Percentiles rank a stretch among this genome's conserved stretches.
phyloP scores from a whole-genome alignment of 1,284 basidiomycete species.

The Trichosporon sp. region DNA sequence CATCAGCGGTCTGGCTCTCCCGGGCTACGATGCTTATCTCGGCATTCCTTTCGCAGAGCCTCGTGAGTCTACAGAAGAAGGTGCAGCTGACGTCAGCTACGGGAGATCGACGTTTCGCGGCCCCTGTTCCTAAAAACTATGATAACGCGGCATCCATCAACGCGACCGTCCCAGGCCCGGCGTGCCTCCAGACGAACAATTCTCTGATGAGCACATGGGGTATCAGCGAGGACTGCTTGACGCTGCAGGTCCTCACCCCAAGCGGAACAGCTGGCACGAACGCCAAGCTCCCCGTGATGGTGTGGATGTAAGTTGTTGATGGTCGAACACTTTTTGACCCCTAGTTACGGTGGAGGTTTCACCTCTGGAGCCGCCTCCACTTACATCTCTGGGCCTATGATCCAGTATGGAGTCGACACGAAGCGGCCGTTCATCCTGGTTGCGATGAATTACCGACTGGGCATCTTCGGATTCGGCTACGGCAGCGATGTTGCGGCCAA shows the following conservation, averaged over 20 bases:
- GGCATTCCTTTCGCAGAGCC: conserved; percentile 13
- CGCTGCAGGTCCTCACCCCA: conserved; percentile 44
- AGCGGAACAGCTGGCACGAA: conserved; percentile 15
- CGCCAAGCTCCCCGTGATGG: conserved; percentile 40
- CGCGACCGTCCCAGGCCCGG: conserved; percentile 25
- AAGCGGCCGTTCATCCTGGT: conserved; percentile 41
- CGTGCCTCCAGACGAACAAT: conserved; percentile 30
- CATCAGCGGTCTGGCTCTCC: background rate
- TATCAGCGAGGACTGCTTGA: conserved; percentile 48
- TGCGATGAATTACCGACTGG: conserved; percentile 50
- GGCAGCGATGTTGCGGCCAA: conserved; percentile 37
- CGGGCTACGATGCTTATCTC: conserved; percentile 3
- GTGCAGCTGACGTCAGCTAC: background rate
- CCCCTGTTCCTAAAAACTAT: conserved; percentile 25
- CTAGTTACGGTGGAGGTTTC: conserved; percentile 43
- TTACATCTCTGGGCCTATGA: conserved; percentile 25
- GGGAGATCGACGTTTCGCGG: conserved; percentile 45
- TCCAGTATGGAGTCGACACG: conserved; percentile 6
- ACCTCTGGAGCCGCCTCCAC: conserved; percentile 18
- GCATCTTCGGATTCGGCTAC: conserved; percentile 47
- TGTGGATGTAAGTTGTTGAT: conserved; percentile 23
- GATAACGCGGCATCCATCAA: conserved; percentile 30
- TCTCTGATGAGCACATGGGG: conserved; percentile 22
- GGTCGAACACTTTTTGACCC: background rate
- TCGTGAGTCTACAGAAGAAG: background rate